Evolutionary conservation across 768 basidiomycete genomes (phyloP).

Genomic region (Tremella mesenterica): DNA sequence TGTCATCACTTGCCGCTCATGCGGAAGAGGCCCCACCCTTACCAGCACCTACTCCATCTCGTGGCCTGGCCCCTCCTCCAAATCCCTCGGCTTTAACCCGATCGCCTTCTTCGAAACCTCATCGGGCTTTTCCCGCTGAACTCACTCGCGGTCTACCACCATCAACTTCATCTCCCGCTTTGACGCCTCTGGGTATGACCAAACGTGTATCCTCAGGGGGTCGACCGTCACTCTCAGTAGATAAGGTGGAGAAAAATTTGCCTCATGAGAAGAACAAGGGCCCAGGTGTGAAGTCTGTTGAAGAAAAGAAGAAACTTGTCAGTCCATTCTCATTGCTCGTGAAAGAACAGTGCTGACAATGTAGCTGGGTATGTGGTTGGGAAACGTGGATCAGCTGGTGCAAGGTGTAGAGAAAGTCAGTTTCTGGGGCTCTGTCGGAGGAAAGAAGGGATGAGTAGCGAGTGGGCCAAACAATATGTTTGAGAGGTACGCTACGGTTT

Average conservation of each 20-base stretch:
- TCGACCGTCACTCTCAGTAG: background rate
- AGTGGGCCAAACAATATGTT: too few relatives aligned
- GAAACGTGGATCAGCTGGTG: constrained; percentile 83
- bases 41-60: background rate
- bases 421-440: constrained; percentile 58
- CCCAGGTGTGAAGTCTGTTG: constrained; percentile 16
- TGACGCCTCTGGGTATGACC: constrained; percentile 17
- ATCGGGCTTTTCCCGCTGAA: constrained; percentile 27
- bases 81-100: background rate
- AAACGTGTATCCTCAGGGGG: constrained; percentile 13
- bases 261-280: background rate
- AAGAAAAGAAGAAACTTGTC: constrained; percentile 39
- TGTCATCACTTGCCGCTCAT: constrained; percentile 6
- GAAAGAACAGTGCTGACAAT: background rate
- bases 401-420: constrained; percentile 78
- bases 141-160: constrained; percentile 34
- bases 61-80: background rate
- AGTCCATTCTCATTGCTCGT: constrained; percentile 5
- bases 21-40: constrained; percentile 4
- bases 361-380: constrained; percentile 64
- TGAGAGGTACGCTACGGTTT: too few relatives aligned
- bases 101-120: constrained; percentile 17
- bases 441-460: too few relatives aligned
- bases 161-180: constrained; percentile 18
- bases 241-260: background rate